Conservation (phyloP, 2,329 filamentous ascomycete genomes). For the Trichoderma guizhouense region DNA sequence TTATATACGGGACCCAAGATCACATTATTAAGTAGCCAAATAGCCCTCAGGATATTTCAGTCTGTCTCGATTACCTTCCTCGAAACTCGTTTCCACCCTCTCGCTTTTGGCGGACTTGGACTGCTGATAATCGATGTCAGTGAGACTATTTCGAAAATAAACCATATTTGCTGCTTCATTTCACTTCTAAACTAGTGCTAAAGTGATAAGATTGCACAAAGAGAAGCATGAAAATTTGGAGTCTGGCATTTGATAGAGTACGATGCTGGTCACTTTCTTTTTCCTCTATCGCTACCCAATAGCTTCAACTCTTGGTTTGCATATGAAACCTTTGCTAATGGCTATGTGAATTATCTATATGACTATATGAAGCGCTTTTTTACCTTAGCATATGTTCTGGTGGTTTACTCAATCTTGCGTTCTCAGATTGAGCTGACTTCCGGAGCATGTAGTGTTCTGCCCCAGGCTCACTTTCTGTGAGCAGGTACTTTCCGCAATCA, state of each 20-base stretch:
- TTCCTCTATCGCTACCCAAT: neutral
- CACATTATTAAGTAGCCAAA: fast-evolving
- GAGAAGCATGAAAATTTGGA: neutral
- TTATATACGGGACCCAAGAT: neutral
- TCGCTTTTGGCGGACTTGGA: neutral
- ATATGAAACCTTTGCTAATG: neutral
- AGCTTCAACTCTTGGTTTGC: neutral
- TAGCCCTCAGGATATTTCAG: fast-evolving
- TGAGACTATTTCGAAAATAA: neutral
- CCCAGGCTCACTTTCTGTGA: neutral
- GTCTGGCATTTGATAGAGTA: neutral
- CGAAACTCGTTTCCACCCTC: neutral
- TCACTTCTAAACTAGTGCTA: fast-evolving
- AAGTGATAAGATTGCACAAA: fast-evolving
- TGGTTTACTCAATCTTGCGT: neutral
- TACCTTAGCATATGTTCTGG: neutral
- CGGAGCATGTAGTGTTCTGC: neutral
- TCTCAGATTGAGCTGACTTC: neutral
- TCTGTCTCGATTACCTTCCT: neutral
- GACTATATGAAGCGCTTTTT: fast-evolving
- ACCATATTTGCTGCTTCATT: fast-evolving
- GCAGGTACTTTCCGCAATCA: neutral
- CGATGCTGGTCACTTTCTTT: neutral
- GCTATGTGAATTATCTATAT: neutral
- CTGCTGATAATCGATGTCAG: neutral